A percentile compares a stretch with the other conserved stretches of the same genome.
These are phyloP conservation scores for Verticillium longisporum DNA, from an alignment of 2,329 filamentous ascomycete species.

Conservation along the genomic window DNA sequence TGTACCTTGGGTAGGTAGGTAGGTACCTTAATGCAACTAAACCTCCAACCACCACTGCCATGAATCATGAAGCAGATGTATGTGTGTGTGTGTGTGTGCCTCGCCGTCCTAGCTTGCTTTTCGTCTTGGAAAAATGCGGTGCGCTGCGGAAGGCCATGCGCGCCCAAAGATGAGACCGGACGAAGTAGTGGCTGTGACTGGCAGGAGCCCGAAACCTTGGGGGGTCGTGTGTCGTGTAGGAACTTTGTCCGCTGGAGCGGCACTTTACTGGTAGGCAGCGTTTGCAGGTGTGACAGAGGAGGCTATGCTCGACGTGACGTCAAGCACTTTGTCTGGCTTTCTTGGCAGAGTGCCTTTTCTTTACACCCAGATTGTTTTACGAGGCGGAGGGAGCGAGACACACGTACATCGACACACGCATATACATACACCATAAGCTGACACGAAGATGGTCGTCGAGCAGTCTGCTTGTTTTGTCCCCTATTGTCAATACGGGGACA, in stretches of 20 bases:
- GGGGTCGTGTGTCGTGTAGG: background rate
- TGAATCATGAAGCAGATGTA: background rate
- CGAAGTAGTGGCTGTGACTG: background rate
- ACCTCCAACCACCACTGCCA: background rate
- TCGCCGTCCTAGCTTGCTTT: background rate
- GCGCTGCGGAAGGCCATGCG: background rate
- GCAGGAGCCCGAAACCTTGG: background rate
- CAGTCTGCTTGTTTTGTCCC: background rate
- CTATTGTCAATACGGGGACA: background rate
- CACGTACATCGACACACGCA: too few relatives aligned
- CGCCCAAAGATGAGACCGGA: background rate
- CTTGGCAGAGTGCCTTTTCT: background rate
- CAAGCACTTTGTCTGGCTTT: background rate
- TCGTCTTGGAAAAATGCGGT: background rate
- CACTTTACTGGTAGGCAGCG: background rate
- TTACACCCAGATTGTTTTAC: background rate
- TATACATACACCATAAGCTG: too few relatives aligned
- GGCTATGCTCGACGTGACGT: background rate
- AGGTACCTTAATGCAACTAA: too few relatives aligned
- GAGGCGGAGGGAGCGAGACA: background rate
- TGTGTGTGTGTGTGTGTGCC: background rate
- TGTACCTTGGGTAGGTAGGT: too few relatives aligned
- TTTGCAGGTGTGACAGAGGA: background rate
- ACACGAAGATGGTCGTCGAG: too few relatives aligned
- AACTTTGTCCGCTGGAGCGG: background rate